Evolutionary conservation across 2,329 filamentous ascomycete genomes (phyloP).

Genomic region (Cryphonectria nitschkei): DNA sequence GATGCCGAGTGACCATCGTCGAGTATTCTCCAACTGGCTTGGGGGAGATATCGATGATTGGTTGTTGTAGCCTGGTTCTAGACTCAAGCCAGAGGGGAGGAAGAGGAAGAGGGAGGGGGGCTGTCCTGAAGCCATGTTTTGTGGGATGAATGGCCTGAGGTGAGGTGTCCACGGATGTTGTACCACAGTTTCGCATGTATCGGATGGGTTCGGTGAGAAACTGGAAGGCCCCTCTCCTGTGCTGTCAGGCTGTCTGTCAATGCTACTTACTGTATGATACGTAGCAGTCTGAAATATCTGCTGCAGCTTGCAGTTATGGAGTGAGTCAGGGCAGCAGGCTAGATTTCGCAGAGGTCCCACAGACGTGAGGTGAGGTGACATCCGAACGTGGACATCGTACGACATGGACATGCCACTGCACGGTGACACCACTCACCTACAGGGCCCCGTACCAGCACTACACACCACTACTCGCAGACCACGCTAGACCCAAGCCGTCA

Average conservation of each 20-base stretch:
- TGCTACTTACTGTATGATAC: neutral
- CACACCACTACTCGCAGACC: neutral
- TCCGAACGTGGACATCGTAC: constrained; percentile 15
- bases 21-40: neutral
- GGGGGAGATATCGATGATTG: neutral
- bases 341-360: neutral
- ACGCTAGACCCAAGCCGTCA: neutral
- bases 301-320: neutral
- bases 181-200: neutral
- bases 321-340: neutral
- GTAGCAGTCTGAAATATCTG: neutral
- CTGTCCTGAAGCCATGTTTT: neutral
- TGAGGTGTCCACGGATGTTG: neutral
- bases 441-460: neutral
- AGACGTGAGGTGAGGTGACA: constrained; percentile 5
- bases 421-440: neutral
- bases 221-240: neutral
- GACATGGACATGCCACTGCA: constrained; percentile 11
- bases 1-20: neutral
- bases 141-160: neutral
- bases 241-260: neutral
- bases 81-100: neutral
- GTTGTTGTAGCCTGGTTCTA: neutral
- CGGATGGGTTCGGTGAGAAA: constrained; percentile 2
- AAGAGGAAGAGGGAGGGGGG: neutral